Conservation (phyloP, 192 early-diverging fungal genomes). For the Gaertneriomyces semiglobifer region DNA sequence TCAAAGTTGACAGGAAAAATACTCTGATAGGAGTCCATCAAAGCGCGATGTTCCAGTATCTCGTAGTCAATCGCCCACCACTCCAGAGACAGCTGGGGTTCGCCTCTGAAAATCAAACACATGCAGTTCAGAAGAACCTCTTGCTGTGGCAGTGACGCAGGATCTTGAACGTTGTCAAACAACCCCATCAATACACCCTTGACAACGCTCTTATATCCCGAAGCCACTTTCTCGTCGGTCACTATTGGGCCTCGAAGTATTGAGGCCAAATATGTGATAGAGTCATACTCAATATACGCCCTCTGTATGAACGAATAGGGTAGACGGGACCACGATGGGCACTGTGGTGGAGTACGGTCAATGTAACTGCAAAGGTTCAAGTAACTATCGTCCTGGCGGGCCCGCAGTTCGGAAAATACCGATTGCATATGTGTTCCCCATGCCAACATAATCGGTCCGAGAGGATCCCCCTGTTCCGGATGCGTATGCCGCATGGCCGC, state of each 20-base stretch:
- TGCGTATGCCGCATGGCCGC: neutral
- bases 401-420: conserved; percentile 1
- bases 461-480: neutral
- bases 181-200: conserved; percentile 39
- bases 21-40: conserved; percentile 34
- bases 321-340: neutral
- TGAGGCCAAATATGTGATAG: conserved; percentile 11
- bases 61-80: conserved; percentile 48
- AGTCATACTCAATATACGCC: conserved; percentile 13
- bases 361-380: neutral
- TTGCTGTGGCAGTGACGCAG: conserved; percentile 25
- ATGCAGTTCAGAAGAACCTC: conserved; percentile 30
- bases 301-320: conserved; percentile 26
- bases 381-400: neutral
- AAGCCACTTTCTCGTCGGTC: conserved; percentile 19
- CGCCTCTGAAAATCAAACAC: conserved; percentile 26
- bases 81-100: conserved; percentile 29
- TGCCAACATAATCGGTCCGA: conserved; percentile 35
- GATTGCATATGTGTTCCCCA: conserved; percentile 36
- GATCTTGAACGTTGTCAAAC: conserved; percentile 34
- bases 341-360: neutral
- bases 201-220: conserved; percentile 41
- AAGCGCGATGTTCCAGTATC: conserved; percentile 27
- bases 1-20: conserved; percentile 34
- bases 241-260: conserved; percentile 12